These are phyloP conservation scores for Lachnellula hyalina DNA, from an alignment of 2,329 filamentous ascomycete species.

Conservation along the genomic window DNA sequence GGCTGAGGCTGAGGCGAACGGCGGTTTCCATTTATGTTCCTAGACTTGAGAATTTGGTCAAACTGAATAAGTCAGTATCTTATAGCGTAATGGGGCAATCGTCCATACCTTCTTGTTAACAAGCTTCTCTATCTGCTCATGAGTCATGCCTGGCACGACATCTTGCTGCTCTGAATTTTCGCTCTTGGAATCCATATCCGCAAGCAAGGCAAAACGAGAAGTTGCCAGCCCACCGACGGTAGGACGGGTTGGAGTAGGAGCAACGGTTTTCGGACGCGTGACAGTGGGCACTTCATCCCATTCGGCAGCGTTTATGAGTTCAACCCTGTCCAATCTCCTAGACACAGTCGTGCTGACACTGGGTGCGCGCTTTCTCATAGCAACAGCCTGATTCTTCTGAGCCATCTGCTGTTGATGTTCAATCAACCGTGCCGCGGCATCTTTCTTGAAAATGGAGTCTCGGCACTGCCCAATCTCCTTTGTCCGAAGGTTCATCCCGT, in stretches of 20 bases:
- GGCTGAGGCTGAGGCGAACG: not conserved
- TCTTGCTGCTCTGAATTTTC: constrained; percentile 2
- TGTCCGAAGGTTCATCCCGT: constrained; percentile 17
- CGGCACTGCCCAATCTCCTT: constrained; percentile 11
- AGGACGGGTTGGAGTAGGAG: constrained; percentile 1
- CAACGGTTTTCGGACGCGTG: not conserved
- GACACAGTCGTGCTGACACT: constrained; percentile 2
- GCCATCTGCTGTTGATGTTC: constrained; percentile 7
- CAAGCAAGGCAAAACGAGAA: constrained; percentile 14
- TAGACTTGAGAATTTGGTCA: not conserved
- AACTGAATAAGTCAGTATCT: not conserved
- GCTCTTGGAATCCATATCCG: constrained; percentile 9
- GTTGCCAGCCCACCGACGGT: constrained; percentile 9
- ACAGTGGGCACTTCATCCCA: constrained; percentile 20
- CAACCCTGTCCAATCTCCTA: constrained; percentile 13
- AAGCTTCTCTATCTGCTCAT: constrained; percentile 12
- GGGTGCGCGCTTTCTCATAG: not conserved
- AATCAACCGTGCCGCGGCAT: not conserved
- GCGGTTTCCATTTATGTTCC: not conserved
- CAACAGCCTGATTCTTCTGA: not conserved
- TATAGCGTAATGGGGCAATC: not conserved
- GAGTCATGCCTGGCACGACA: constrained; percentile 3
- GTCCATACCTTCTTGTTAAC: constrained; percentile 17
- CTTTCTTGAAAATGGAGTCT: constrained; percentile 15
- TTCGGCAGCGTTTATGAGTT: constrained; percentile 17